Evolutionary conservation across 164 flowering plant genomes (phyloP).

Genomic region (Annona squamosa): DNA sequence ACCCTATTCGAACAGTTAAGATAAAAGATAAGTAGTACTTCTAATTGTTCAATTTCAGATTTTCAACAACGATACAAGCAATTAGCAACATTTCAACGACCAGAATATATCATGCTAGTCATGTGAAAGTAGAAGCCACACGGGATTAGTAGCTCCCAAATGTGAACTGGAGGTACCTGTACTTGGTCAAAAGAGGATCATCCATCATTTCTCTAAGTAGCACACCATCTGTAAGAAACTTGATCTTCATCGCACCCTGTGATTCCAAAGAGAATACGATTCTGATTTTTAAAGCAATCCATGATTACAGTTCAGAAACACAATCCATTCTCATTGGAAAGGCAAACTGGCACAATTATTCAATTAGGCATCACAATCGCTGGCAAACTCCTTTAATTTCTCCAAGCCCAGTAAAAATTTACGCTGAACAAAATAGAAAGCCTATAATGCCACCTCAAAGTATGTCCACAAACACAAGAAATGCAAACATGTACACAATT

Average conservation of each 20-base stretch:
- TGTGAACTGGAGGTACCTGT: constrained; percentile 42
- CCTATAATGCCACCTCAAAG: background rate
- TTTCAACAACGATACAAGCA: background rate
- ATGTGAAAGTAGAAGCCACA: background rate
- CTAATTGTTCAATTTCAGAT: background rate
- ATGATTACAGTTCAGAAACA: background rate
- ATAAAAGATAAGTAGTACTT: background rate
- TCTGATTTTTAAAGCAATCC: background rate
- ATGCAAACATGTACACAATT: background rate
- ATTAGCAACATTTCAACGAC: background rate
- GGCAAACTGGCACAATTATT: no score
- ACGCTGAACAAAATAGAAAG: background rate
- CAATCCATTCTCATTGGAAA: background rate
- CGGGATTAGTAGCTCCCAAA: background rate
- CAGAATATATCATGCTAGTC: background rate
- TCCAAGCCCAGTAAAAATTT: no score
- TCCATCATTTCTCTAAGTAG: constrained; percentile 97
- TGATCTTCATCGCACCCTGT: constrained; percentile 69
- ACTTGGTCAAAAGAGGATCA: constrained; percentile 94
- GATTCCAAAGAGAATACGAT: constrained; percentile 26
- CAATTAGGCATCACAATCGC: no score
- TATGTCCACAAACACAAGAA: constrained; percentile 1
- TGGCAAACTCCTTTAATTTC: no score
- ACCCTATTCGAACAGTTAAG: background rate
- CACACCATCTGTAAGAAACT: constrained; percentile 95